Conservation (phyloP, 192 early-diverging fungal genomes). For the Geranomyces variabilis region DNA sequence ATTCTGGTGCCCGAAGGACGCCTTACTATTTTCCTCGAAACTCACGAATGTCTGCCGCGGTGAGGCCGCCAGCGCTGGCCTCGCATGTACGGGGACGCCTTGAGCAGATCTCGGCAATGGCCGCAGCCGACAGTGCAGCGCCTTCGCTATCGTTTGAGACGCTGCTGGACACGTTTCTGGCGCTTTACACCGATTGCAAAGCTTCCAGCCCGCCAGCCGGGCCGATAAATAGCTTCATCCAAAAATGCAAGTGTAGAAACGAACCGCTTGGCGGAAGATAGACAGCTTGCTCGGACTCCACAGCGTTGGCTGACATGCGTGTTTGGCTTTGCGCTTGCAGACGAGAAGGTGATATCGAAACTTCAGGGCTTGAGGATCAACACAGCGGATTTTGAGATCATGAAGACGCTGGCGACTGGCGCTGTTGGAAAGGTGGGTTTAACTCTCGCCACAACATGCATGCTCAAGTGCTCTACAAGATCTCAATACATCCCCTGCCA, state of each 20-base stretch:
- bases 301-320: slow-evolving; percentile 7
- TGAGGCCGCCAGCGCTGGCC: slow-evolving; percentile 11
- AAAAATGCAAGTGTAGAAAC: slow-evolving; percentile 48
- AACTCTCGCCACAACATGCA: neutral
- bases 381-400: slow-evolving; percentile 73
- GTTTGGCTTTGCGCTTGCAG: slow-evolving; percentile 33
- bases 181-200: slow-evolving; percentile 58
- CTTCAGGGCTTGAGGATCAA: slow-evolving; percentile 64
- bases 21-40: too few relatives aligned
- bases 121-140: slow-evolving; percentile 35
- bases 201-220: slow-evolving; percentile 42
- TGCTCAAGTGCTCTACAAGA: too few relatives aligned
- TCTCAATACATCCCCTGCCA: too few relatives aligned
- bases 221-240: slow-evolving; percentile 48
- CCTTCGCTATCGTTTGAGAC: slow-evolving; percentile 52
- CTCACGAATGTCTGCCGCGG: too few relatives aligned
- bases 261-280: neutral
- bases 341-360: slow-evolving; percentile 43
- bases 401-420: slow-evolving; percentile 75
- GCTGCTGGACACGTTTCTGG: slow-evolving; percentile 56
- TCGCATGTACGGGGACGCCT: slow-evolving; percentile 36
- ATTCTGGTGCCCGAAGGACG: too few relatives aligned
- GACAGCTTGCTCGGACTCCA: too few relatives aligned
- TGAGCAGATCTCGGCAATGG: slow-evolving; percentile 41
- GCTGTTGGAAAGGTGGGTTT: slow-evolving; percentile 67